Conservation (phyloP, 2,329 filamentous ascomycete genomes). For the Xylaria sp. region DNA sequence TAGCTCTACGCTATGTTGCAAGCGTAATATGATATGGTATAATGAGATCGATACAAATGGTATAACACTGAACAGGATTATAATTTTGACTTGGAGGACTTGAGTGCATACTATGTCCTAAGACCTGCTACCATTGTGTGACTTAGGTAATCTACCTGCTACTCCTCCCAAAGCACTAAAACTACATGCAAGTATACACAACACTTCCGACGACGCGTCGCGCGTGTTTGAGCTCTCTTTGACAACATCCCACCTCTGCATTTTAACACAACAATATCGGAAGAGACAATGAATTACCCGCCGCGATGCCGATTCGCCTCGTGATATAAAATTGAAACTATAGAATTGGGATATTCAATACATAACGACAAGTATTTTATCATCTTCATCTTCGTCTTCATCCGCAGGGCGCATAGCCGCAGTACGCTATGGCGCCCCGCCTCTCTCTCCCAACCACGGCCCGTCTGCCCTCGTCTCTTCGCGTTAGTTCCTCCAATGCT, state of each 20-base stretch:
- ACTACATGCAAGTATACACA: not conserved
- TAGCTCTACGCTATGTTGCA: not conserved
- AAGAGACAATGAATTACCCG: not conserved
- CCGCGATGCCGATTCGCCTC: not conserved
- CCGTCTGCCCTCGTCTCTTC: slow-evolving; percentile 76
- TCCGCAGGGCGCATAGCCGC: slow-evolving; percentile 8
- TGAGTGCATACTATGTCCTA: not conserved
- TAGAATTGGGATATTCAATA: not conserved
- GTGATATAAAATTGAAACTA: not conserved
- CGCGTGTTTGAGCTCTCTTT: slow-evolving; percentile 5
- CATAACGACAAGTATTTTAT: not conserved
- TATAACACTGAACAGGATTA: not conserved
- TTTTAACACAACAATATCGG: not conserved
- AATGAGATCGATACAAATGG: not conserved
- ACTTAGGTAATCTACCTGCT: not conserved
- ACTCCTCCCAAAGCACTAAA: not conserved
- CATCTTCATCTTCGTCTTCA: not conserved
- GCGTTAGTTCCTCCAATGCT: slow-evolving; percentile 72
- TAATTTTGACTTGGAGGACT: not conserved
- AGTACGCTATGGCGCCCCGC: slow-evolving; percentile 57
- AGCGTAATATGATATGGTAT: not conserved
- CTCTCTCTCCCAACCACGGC: slow-evolving; percentile 77
- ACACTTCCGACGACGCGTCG: slow-evolving; percentile 20
- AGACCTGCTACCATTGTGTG: not conserved
- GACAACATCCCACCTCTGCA: not conserved